Evolutionary conservation across 2,329 filamentous ascomycete species (phyloP), one percentile per base, ranked within the genome.

Genomic region (Diaporthe citrichinensis): DNA sequence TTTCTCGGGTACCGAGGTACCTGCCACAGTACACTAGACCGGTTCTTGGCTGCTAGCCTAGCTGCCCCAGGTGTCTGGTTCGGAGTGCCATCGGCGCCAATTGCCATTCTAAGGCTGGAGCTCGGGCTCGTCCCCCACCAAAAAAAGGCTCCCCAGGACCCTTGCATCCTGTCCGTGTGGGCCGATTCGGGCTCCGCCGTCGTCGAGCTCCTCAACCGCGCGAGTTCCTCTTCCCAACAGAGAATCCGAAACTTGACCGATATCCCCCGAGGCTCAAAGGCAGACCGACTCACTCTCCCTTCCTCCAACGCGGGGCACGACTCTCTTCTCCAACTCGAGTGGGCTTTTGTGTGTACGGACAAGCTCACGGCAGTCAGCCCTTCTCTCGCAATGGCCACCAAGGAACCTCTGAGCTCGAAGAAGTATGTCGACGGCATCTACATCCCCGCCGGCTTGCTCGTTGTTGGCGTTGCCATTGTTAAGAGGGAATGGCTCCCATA

Each of bases 341-440:
- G 62, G 46, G 46, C 62, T 53, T 58, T 46, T 67, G 59, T 65
- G 59, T 68, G 46, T 53, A 39, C 65, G 31, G 65, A 69, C 49
- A 39, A 55, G 65, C 65, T 41, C 65, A 69, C 65, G 9, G 65
- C 65, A 55, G 65, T 3, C n/a, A 69, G 65, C 34, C 34, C 34
- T 23, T 41, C 15, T 55, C 15, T 34, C 49, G 15, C 57, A 67
- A 77, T 77, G 76, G 73, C 76, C 10, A 71, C 76, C 71, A 77
- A 77, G 73, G 73, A 75, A 39, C 73, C 76, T 77, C 34, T 77
- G 39, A 73, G 41, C 65, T 89, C 92, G 78, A 88, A 89, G 79
- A 88, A 92, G 81, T 95, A 93, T 82, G 85, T 96, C 82, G 92
- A 95, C 85, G 94, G 94, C 82, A 91, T 97, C 80, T 95, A 96